Evolutionary conservation across 768 basidiomycete genomes (phyloP).

Genomic region (Ephemerocybe angulata): DNA sequence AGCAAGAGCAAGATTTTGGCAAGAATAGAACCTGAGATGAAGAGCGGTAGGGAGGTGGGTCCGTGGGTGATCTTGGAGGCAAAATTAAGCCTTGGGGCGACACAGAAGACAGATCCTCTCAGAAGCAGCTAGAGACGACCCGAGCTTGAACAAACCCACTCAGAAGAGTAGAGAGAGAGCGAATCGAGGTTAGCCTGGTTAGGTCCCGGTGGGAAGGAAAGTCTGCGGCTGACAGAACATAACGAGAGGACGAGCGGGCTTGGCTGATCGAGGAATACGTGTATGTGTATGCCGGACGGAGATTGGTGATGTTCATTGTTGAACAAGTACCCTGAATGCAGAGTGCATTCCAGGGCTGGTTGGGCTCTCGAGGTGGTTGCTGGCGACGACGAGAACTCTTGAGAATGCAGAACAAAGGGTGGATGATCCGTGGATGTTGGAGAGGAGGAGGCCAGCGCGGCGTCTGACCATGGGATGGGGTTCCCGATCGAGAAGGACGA

Average conservation of each 20-base stretch:
- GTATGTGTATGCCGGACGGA: background rate
- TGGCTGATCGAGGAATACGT: background rate
- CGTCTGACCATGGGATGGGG: background rate
- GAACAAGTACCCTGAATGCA: background rate
- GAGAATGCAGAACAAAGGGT: background rate
- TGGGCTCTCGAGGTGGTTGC: too few species aligned
- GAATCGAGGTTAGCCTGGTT: background rate
- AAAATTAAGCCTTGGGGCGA: background rate
- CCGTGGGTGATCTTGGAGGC: too few species aligned
- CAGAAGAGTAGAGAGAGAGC: background rate
- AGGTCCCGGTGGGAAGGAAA: slow-evolving; percentile 4
- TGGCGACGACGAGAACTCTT: background rate
- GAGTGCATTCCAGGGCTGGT: background rate
- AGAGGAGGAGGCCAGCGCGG: background rate
- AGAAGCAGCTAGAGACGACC: background rate
- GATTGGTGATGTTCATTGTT: background rate
- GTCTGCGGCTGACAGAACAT: background rate
- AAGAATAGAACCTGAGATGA: too few species aligned
- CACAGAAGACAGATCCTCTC: background rate
- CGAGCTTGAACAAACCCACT: background rate
- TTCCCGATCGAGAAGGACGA: background rate
- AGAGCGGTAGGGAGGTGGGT: too few species aligned
- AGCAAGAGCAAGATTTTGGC: too few species aligned
- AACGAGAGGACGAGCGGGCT: background rate
- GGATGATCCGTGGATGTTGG: background rate